Evolutionary conservation across 495 filamentous ascomycete genomes (phyloP), one percentile per base, ranked within the genome.

Genomic region (Glarea lozoyensis): DNA sequence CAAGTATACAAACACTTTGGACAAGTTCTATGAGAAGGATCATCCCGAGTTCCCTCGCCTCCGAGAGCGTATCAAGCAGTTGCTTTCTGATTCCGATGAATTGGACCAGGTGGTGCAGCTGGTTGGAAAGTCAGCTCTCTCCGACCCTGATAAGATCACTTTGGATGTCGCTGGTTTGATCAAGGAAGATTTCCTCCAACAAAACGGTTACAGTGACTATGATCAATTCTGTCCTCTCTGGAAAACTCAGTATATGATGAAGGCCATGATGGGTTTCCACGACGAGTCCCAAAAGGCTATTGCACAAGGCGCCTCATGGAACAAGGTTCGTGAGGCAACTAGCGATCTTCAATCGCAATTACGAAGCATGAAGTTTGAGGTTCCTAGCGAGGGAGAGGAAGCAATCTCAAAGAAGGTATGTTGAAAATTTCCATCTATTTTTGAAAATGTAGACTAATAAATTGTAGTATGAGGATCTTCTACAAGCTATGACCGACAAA

Each of bases 221-320:
- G 93, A 99, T 61, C 87, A 95, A 68, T 97, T 92, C 76, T 99
- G 92, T 60, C 92, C 92, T 24, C 72, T 99, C 58, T 99, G 90
- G 90, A 99, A 99, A 78, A 99, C 92, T 3, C 81, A 90, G 58
- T 99, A 93, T 77, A 96, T 99, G 92, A 99, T 99, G 92, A 94
- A 92, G 74, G 79, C 81, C 35, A 95, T 99, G 78, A 88, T 97
- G 78, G 84, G 80, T 39, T 99, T 88, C 74, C 86, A 94, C 54
- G 93, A 99, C 60, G 92, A 99, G 67, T 80, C 86, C 10, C 92
- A 97, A 63, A 97, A 95, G 72, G 90, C 88, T 1, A 68, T 99
- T 55, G 75, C 84, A 13, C 84, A 93, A 55, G 92, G 92, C 41
- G 81, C 86, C 57, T 82, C 65, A 62, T 99, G 92, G 92, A 64